Evolutionary conservation across 2,329 filamentous ascomycete genomes (phyloP).

Genomic region (Claviceps humidiphila): DNA sequence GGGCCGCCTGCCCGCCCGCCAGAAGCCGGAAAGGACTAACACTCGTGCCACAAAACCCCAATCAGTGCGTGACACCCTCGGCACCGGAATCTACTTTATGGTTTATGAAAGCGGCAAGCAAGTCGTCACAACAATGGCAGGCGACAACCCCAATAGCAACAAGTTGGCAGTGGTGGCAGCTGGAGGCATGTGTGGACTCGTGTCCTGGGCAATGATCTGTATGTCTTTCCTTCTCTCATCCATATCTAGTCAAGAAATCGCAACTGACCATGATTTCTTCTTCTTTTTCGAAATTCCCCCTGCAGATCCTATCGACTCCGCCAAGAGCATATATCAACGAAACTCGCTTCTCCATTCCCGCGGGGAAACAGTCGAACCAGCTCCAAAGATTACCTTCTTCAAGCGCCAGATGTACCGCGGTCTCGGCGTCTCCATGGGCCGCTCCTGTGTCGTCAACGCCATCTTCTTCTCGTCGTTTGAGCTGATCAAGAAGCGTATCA

Average conservation of each 20-base stretch:
- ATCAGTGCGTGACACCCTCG: conserved; percentile 66
- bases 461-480: conserved; percentile 87
- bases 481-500: conserved; percentile 60
- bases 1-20: not conserved
- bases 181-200: conserved; percentile 68
- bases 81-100: conserved; percentile 77
- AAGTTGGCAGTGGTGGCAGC: conserved; percentile 67
- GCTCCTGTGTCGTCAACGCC: conserved; percentile 72
- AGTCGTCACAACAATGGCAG: conserved; percentile 58
- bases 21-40: not conserved
- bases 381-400: conserved; percentile 67
- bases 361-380: conserved; percentile 48
- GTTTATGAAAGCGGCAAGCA: conserved; percentile 83
- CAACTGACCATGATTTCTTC: not conserved
- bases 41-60: not conserved
- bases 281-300: not conserved
- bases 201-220: conserved; percentile 71
- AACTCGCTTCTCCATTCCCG: conserved; percentile 60
- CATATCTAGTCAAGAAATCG: not conserved
- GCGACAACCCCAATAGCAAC: conserved; percentile 60
- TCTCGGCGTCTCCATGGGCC: conserved; percentile 68
- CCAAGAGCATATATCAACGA: conserved; percentile 75
- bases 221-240: conserved; percentile 18
- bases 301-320: conserved; percentile 60
- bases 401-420: conserved; percentile 70